Evolutionary conservation across 768 basidiomycete genomes (phyloP).

Genomic region (Ephemerocybe angulata): DNA sequence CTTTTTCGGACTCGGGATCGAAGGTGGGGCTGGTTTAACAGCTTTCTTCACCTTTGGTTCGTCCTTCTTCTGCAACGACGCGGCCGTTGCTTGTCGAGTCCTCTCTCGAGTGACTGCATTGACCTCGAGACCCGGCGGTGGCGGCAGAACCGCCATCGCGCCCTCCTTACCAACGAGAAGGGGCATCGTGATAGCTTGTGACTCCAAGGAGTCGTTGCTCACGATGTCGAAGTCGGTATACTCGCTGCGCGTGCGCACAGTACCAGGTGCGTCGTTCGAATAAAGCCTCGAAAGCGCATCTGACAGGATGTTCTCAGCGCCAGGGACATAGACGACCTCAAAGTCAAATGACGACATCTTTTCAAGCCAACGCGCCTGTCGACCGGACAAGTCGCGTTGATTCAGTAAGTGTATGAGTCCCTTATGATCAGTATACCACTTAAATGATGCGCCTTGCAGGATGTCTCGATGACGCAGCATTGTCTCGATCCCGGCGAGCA

Average conservation of each 20-base stretch:
- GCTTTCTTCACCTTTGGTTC: too few relatives aligned
- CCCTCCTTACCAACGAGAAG: neutral
- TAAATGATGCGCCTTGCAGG: constrained; percentile 25
- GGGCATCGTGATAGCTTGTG: neutral
- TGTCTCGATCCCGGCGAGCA: constrained; percentile 32
- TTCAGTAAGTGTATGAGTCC: constrained; percentile 21
- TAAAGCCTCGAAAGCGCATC: constrained; percentile 33
- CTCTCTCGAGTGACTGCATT: neutral
- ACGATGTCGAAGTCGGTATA: constrained; percentile 1
- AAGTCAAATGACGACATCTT: constrained; percentile 21
- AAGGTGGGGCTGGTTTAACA: neutral
- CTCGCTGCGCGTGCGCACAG: constrained; percentile 2
- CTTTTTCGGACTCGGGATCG: neutral
- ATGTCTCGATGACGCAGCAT: constrained; percentile 28
- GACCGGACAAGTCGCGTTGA: constrained; percentile 28
- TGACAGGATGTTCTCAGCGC: constrained; percentile 28
- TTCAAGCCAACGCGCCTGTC: constrained; percentile 34
- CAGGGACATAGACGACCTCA: constrained; percentile 21
- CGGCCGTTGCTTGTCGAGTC: neutral
- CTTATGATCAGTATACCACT: constrained; percentile 28
- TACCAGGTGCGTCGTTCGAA: constrained; percentile 9
- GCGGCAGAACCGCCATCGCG: neutral
- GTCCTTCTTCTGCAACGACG: too few relatives aligned
- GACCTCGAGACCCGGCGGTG: neutral
- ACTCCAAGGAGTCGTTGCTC: neutral